A percentile compares a stretch with the other conserved stretches of the same genome.
phyloP scores from a whole-genome alignment of 2,329 filamentous ascomycete species.

The Beauveria australis region DNA sequence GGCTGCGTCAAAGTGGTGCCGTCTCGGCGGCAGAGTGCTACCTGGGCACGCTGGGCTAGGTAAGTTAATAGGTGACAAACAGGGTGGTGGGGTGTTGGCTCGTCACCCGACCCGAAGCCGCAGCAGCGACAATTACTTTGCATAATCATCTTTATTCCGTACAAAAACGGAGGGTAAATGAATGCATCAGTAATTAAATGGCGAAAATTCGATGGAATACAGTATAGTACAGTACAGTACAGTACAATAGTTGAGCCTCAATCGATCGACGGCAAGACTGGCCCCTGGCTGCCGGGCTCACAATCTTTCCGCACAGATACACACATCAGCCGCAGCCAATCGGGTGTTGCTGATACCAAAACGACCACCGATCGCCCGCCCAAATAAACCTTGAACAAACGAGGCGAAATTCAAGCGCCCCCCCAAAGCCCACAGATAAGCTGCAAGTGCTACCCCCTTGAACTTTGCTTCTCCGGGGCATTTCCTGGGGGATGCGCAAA shows the following conservation, averaged over 20 bases:
- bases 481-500: not conserved
- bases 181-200: no score
- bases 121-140: not conserved
- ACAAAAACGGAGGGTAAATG: no score
- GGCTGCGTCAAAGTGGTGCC: not conserved
- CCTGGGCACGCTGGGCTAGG: no score
- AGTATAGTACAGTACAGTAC: no score
- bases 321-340: constrained; percentile 2
- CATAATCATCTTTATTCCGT: not conserved
- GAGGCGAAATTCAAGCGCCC: not conserved
- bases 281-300: not conserved
- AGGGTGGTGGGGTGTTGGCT: not conserved
- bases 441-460: not conserved
- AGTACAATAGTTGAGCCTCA: not conserved
- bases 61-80: no score
- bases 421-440: not conserved
- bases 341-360: constrained; percentile 9
- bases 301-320: not conserved
- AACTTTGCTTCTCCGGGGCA: constrained; percentile 3
- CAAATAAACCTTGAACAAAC: not conserved
- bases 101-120: not conserved
- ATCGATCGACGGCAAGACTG: not conserved
- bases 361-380: not conserved
- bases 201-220: no score
- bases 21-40: not conserved